A percentile compares a stretch with the other conserved stretches of the same genome.
phyloP scores from a whole-genome alignment of 805 yeast species.

The Naumovozyma castellii region DNA sequence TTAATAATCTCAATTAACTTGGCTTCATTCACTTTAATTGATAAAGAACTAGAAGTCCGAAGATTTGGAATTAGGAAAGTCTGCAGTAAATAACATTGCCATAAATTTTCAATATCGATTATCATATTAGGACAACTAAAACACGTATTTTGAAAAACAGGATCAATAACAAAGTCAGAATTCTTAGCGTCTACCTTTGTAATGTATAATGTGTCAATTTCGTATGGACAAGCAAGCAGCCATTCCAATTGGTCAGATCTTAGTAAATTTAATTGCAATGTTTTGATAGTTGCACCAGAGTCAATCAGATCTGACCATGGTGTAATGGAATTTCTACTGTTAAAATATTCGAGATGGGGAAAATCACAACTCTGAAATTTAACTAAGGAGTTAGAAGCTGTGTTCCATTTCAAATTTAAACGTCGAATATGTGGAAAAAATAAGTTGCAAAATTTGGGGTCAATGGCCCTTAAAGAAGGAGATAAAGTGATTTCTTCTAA shows the following conservation, averaged over 20 bases:
- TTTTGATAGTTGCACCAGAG: slow-evolving; percentile 3
- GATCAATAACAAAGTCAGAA: neutral
- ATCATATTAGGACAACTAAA: neutral
- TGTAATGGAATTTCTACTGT: slow-evolving; percentile 10
- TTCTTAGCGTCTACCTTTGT: neutral
- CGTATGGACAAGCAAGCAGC: slow-evolving; percentile 14
- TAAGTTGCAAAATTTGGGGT: slow-evolving; percentile 12
- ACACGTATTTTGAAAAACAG: neutral
- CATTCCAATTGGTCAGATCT: slow-evolving; percentile 14
- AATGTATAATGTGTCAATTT: slow-evolving; percentile 4
- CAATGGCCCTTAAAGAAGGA: slow-evolving; percentile 12
- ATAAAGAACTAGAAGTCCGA: slow-evolving; percentile 2
- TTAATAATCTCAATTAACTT: slow-evolving; percentile 7
- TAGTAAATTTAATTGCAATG: slow-evolving; percentile 9
- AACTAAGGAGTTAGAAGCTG: slow-evolving; percentile 6
- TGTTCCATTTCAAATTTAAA: slow-evolving; percentile 7
- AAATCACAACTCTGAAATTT: slow-evolving; percentile 16
- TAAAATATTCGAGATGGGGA: slow-evolving; percentile 5
- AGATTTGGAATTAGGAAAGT: slow-evolving; percentile 10
- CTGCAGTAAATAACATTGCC: slow-evolving; percentile 16
- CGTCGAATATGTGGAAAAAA: slow-evolving; percentile 12
- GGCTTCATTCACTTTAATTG: slow-evolving; percentile 8
- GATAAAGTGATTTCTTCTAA: slow-evolving; percentile 7
- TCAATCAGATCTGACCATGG: slow-evolving; percentile 16
- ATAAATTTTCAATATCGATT: slow-evolving; percentile 9